These are phyloP conservation scores for Echites panduratus DNA, from an alignment of 257 asterid genomes.

Conservation along the genomic window DNA sequence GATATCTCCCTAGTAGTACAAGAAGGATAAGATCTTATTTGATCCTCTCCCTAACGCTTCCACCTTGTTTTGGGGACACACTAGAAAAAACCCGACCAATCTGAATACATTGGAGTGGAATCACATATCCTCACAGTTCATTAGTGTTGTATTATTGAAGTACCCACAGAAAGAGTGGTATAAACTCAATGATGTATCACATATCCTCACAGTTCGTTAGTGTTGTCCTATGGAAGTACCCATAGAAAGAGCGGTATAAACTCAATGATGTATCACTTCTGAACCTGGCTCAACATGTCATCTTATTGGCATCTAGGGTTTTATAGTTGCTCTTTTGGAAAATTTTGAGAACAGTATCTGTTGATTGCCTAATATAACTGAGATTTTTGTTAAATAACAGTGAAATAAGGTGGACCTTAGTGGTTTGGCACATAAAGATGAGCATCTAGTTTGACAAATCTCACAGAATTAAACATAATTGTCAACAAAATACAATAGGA, in stretches of 20 bases:
- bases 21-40: background rate
- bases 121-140: background rate
- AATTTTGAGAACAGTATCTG: background rate
- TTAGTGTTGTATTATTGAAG: background rate
- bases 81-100: background rate
- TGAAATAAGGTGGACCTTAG: background rate
- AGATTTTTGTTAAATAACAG: background rate
- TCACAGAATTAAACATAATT: background rate
- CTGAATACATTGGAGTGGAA: background rate
- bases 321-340: background rate
- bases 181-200: background rate
- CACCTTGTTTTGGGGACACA: background rate
- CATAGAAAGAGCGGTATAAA: background rate
- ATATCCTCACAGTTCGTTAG: background rate
- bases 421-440: background rate
- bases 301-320: background rate
- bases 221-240: background rate
- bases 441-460: background rate
- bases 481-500: too few relatives aligned
- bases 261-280: background rate
- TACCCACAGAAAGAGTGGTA: background rate
- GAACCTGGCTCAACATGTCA: background rate
- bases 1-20: background rate
- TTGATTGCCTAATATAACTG: background rate
- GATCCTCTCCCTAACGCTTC: background rate